Conservation (phyloP, 768 basidiomycete species). For the Kwoniella dendrophila region DNA sequence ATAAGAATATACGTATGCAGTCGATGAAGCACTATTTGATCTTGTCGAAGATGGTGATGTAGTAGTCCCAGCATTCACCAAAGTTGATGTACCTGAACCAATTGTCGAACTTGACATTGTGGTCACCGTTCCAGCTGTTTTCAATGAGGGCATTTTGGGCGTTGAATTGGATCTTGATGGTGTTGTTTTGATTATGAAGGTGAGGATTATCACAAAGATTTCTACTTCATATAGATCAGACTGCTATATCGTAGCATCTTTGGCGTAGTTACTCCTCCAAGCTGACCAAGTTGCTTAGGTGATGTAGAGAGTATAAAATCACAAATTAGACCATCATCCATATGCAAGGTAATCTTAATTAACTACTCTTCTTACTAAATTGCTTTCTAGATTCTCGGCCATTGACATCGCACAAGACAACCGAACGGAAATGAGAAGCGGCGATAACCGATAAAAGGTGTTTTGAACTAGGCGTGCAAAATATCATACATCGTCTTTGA, state of each 20-base stretch:
- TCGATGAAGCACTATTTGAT: slow-evolving; percentile 2
- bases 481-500: neutral
- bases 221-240: too few species aligned
- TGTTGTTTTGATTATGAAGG: too few species aligned
- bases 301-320: too few species aligned
- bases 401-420: neutral
- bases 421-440: neutral
- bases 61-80: neutral
- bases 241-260: too few species aligned
- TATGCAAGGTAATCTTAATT: too few species aligned
- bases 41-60: neutral
- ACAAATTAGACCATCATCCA: too few species aligned
- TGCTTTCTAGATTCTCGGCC: too few species aligned
- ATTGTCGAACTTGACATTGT: slow-evolving; percentile 4
- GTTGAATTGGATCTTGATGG: too few species aligned
- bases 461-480: neutral
- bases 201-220: too few species aligned
- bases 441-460: neutral
- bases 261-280: too few species aligned
- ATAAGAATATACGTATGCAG: slow-evolving; percentile 29
- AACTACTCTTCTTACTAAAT: too few species aligned
- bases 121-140: slow-evolving; percentile 12
- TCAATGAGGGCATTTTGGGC: slow-evolving; percentile 17
- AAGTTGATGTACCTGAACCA: slow-evolving; percentile 1
- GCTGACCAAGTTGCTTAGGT: too few species aligned